These are phyloP conservation scores for Lablab purpureus DNA, from an alignment of 306 rosid species.

Conservation along the genomic window DNA sequence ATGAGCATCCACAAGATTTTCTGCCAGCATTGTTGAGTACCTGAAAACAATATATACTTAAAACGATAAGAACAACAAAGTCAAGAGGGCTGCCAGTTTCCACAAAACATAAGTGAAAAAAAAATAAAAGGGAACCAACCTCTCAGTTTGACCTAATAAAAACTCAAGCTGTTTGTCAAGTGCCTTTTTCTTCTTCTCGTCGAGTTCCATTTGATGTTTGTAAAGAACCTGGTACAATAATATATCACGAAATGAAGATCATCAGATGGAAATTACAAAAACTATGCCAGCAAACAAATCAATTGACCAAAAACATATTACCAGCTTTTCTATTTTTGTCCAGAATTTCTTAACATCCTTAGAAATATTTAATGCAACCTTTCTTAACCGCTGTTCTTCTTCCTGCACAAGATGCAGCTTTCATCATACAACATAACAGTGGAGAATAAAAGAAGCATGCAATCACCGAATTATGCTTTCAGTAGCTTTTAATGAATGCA, in stretches of 20 bases:
- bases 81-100: conserved; percentile 33
- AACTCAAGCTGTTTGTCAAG: conserved; percentile 99
- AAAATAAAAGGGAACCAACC: conserved; percentile 54
- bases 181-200: conserved; percentile 92
- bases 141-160: conserved; percentile 98
- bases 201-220: conserved; percentile 97
- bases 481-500: conserved; percentile 31
- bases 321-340: conserved; percentile 97
- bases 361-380: conserved; percentile 92
- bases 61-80: conserved; percentile 33
- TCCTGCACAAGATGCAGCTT: conserved; percentile 65
- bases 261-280: conserved; percentile 35
- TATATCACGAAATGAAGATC: conserved; percentile 12
- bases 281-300: conserved; percentile 14
- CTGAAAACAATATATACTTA: conserved; percentile 55
- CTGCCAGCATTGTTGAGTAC: conserved; percentile 98
- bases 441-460: conserved; percentile 11
- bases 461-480: conserved; percentile 31
- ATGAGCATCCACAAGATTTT: conserved; percentile 82
- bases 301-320: conserved; percentile 48
- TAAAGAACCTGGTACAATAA: conserved; percentile 80
- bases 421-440: conserved; percentile 35
- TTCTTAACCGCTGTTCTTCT: conserved; percentile 90
- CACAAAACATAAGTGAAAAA: conserved; percentile 11
- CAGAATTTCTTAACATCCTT: conserved; percentile 99